Evolutionary conservation across 306 rosid genomes (phyloP).

Genomic region (Senna tora): DNA sequence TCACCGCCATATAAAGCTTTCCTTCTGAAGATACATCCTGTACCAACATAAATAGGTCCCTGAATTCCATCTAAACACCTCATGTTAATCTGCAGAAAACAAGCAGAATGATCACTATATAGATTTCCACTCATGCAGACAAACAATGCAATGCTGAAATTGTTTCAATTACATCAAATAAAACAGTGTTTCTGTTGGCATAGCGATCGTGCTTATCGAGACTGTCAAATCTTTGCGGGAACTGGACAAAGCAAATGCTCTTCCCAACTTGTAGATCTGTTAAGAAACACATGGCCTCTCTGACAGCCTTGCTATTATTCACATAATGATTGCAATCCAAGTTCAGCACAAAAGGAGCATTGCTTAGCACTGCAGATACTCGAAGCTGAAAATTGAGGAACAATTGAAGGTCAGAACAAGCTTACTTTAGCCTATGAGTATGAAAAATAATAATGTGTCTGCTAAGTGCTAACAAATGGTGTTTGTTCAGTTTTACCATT

Average conservation of each 20-base stretch:
- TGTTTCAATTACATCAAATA: slow-evolving; percentile 69
- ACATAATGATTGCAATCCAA: slow-evolving; percentile 96
- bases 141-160: slow-evolving; percentile 1
- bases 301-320: slow-evolving; percentile 79
- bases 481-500: slow-evolving; percentile 58
- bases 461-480: no score
- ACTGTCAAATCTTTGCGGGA: slow-evolving; percentile 92
- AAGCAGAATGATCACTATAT: slow-evolving; percentile 14
- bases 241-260: slow-evolving; percentile 83
- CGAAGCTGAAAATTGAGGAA: slow-evolving; percentile 70
- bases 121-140: slow-evolving; percentile 4
- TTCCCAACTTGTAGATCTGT: slow-evolving; percentile 91
- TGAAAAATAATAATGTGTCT: slow-evolving; percentile 25
- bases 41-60: slow-evolving; percentile 88
- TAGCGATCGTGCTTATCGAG: slow-evolving; percentile 88
- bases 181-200: slow-evolving; percentile 91
- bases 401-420: slow-evolving; percentile 4
- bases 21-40: slow-evolving; percentile 90
- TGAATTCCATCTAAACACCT: slow-evolving; percentile 96
- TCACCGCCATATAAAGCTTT: slow-evolving; percentile 82
- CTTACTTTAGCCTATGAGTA: slow-evolving; percentile 7
- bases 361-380: slow-evolving; percentile 88
- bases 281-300: slow-evolving; percentile 97
- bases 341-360: slow-evolving; percentile 89
- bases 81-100: slow-evolving; percentile 71